Evolutionary conservation across 73 alveolate species (phyloP), one percentile per base, ranked within the genome.

Genomic region (Blepharisma japonicum): DNA sequence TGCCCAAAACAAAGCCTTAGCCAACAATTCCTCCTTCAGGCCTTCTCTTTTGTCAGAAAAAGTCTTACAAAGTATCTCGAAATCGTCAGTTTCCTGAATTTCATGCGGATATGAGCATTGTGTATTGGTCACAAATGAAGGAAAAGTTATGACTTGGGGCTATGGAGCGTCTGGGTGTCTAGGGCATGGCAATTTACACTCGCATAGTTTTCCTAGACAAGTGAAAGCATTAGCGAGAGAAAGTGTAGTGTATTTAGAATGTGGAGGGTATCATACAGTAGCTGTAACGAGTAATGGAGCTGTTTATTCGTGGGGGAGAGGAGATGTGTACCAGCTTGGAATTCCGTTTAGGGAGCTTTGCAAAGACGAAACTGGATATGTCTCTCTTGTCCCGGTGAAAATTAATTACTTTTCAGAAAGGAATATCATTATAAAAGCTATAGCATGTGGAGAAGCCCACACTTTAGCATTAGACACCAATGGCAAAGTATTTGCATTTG

Each of bases 141-240:
- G 95, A 25, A 68, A 81, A 68, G 85, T 88, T 0, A 83, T 86
- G 6, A 67, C 90, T 32, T 88, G 95, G 92, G 95, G 95, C 21
- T 88, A 79, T 81, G 95, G 95, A 5, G 95, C 90, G 0, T 71
- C 87, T 21, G 95, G 95, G 7, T 85, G 91, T 39, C 71, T 88
- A 2, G 95, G 95, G 14, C 92, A 84, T 80, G 89, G 87, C 4
- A 71, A 85, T 66, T 71, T 80, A 61, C 42, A 49, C 6, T 48
- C 90, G 0, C 78, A 71, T 46, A 49, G 84, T 25, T 6, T 74
- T 46, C 94, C 94, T 5, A 14, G 71, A 18, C 14, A 39, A 70
- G 80, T 70, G 71, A 72, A 18, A 14, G 55, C 51, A 6, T 45
- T 56, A 25, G 45, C 79, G 39, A 70, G 49, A 11, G 82, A 70